These are phyloP conservation scores for Dioscorea alata DNA, from an alignment of 106 monocot genomes.

Conservation along the genomic window DNA sequence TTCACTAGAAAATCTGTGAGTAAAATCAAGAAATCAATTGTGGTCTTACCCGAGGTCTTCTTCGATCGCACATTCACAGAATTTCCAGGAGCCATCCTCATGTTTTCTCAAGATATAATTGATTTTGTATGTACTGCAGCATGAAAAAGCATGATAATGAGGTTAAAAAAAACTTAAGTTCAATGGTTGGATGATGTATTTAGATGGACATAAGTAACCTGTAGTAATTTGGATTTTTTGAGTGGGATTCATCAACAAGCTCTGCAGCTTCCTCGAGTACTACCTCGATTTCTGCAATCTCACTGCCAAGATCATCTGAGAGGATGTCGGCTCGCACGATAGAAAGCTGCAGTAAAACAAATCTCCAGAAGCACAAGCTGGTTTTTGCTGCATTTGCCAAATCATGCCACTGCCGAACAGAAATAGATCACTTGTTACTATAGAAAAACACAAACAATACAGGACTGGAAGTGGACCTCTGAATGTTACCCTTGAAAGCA, in stretches of 20 bases:
- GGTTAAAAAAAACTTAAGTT: neutral
- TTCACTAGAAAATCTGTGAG: neutral
- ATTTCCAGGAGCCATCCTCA: conserved; percentile 77
- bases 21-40: no score
- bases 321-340: conserved; percentile 65
- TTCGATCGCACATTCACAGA: conserved; percentile 20
- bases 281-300: conserved; percentile 80
- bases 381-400: conserved; percentile 65
- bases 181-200: neutral
- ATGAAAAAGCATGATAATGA: neutral
- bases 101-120: conserved; percentile 70
- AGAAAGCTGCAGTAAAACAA: conserved; percentile 68
- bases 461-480: neutral
- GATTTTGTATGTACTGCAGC: conserved; percentile 72
- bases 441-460: neutral
- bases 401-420: conserved; percentile 67
- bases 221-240: conserved; percentile 70
- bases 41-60: no score
- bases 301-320: conserved; percentile 40
- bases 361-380: conserved; percentile 79
- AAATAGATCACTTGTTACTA: neutral
- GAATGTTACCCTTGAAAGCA: conserved; percentile 71
- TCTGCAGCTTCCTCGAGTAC: conserved; percentile 94
- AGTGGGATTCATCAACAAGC: conserved; percentile 61
- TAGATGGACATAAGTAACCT: conserved; percentile 33